A percentile compares a stretch with the other conserved stretches of the same genome.
Evolutionary conservation across 345 rosid species (phyloP).

Genomic region (Lenwebbia sp.): DNA sequence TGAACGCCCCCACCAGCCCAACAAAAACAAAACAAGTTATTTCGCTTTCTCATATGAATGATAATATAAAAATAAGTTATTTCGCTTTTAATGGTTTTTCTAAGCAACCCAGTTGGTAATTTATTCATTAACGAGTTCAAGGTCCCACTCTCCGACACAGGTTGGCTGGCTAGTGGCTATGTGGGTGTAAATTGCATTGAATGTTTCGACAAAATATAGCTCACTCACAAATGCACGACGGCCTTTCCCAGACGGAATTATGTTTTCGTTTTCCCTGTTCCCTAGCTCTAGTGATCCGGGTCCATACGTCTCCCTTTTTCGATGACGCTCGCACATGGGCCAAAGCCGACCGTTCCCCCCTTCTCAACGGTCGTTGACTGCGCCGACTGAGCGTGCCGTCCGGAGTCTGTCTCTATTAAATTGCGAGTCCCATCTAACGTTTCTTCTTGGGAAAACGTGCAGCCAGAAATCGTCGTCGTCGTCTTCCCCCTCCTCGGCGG

Average conservation of each 20-base stretch:
- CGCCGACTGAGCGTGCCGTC: not conserved
- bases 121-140: not conserved
- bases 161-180: not conserved
- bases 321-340: not conserved
- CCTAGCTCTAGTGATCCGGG: not conserved
- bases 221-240: not conserved
- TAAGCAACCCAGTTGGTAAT: rapidly evolving
- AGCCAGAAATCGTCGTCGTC: conserved; percentile 55
- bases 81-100: not conserved
- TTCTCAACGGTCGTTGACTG: conserved; percentile 16
- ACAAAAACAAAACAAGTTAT: rapidly evolving
- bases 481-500: not conserved
- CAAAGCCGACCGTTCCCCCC: not conserved
- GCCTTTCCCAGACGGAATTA: not conserved
- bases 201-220: not conserved
- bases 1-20: not conserved
- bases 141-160: not conserved
- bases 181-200: not conserved
- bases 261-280: not conserved
- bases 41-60: not conserved
- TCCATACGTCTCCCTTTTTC: not conserved
- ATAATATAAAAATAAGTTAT: not conserved
- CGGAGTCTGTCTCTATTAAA: not conserved
- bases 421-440: not conserved
- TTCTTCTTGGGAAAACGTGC: conserved; percentile 4